Percentiles rank a stretch among this genome's conserved stretches.
These are phyloP conservation scores for Coffea canephora DNA, from an alignment of 257 asterid species.

Conservation along the genomic window DNA sequence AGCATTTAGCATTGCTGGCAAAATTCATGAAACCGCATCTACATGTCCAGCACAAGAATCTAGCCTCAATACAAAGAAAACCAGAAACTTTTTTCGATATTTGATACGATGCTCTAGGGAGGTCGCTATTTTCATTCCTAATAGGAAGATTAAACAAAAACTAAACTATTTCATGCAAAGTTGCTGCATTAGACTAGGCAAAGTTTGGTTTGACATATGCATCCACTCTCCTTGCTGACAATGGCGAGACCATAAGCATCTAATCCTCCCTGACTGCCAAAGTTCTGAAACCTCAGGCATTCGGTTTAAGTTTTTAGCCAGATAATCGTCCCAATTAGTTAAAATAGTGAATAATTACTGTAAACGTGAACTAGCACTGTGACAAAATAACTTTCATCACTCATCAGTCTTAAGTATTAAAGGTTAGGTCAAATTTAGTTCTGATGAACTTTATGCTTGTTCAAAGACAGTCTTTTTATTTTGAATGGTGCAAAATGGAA, in stretches of 20 bases:
- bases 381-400: background rate
- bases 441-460: background rate
- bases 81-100: background rate
- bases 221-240: background rate
- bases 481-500: background rate
- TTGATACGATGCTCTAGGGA: background rate
- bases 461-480: background rate
- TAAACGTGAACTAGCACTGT: background rate
- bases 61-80: constrained; percentile 1
- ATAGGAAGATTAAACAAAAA: background rate
- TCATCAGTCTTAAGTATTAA: background rate
- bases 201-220: background rate
- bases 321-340: background rate
- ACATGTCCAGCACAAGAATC: constrained; percentile 17
- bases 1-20: constrained; percentile 63
- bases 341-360: background rate
- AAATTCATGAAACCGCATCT: constrained; percentile 86
- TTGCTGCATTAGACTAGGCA: background rate
- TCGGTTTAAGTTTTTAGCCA: background rate
- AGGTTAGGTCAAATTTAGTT: background rate
- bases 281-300: background rate
- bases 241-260: background rate
- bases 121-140: background rate
- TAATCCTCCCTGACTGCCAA: background rate
- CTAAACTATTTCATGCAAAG: background rate